Percentiles rank a stretch among this genome's conserved stretches.
These are phyloP conservation scores for Hortaea sp. DNA, from an alignment of 2,329 filamentous ascomycete species.

Conservation along the genomic window DNA sequence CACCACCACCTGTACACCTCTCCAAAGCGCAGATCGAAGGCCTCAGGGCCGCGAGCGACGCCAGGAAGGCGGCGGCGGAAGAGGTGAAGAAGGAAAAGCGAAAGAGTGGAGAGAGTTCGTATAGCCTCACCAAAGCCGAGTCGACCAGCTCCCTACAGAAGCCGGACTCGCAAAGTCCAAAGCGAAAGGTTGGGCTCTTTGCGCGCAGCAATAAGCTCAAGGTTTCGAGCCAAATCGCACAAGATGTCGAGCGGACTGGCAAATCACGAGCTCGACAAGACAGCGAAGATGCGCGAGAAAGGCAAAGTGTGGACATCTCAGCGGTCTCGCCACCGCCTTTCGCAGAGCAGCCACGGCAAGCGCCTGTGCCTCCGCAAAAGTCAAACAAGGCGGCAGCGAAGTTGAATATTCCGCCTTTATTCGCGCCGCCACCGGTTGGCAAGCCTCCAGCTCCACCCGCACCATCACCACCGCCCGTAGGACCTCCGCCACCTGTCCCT, in stretches of 20 bases:
- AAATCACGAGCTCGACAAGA: neutral
- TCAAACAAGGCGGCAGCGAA: constrained; percentile 13
- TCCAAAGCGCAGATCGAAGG: constrained; percentile 6
- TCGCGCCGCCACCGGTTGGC: constrained; percentile 2
- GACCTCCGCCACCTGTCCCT: constrained; percentile 10
- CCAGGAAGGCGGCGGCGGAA: neutral
- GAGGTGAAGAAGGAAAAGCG: neutral
- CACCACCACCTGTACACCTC: constrained; percentile 7
- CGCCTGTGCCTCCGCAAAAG: constrained; percentile 13
- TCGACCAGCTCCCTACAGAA: neutral
- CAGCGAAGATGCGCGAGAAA: neutral
- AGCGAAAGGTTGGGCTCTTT: constrained; percentile 1
- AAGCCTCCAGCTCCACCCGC: neutral
- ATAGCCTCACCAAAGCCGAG: neutral
- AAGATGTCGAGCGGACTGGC: neutral
- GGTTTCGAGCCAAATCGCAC: constrained; percentile 2
- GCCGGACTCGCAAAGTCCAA: constrained; percentile 1
- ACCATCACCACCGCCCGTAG: neutral
- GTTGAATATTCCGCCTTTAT: constrained; percentile 7
- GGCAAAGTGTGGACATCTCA: neutral
- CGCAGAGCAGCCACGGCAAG: constrained; percentile 8
- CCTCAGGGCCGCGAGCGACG: constrained; percentile 1
- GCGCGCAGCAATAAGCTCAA: constrained; percentile 2
- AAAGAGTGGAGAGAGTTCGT: neutral
- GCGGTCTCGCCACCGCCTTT: constrained; percentile 1